phyloP scores from a whole-genome alignment of 805 yeast genomes.

The Jamesozyma spencerorum region DNA sequence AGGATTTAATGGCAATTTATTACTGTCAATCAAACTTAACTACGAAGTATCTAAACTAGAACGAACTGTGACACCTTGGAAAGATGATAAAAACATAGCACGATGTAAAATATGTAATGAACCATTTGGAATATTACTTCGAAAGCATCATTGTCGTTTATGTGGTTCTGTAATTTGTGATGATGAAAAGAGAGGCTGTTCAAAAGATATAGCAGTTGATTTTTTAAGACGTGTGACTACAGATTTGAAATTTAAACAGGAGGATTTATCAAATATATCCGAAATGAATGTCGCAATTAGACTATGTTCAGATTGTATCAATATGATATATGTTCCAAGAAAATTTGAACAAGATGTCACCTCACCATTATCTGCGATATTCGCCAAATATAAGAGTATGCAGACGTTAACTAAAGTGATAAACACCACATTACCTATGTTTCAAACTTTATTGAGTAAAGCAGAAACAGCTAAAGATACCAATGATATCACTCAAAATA shows the following conservation, averaged over 20 bases:
- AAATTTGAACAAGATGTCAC: constrained; percentile 37
- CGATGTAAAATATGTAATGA: constrained; percentile 58
- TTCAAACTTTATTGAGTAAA: constrained; percentile 32
- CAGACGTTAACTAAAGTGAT: constrained; percentile 33
- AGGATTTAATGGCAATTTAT: constrained; percentile 16
- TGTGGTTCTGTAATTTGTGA: constrained; percentile 84
- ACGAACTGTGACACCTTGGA: constrained; percentile 55
- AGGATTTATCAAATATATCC: constrained; percentile 12
- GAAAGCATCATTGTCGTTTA: constrained; percentile 87
- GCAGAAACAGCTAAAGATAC: constrained; percentile 27
- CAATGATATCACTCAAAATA: constrained; percentile 15
- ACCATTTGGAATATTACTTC: constrained; percentile 43
- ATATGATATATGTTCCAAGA: constrained; percentile 47
- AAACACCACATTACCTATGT: constrained; percentile 33
- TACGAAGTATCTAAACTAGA: constrained; percentile 35
- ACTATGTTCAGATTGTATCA: constrained; percentile 63
- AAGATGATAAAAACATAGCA: constrained; percentile 37
- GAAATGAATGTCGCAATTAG: constrained; percentile 35
- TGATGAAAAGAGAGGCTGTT: constrained; percentile 51
- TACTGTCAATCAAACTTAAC: constrained; percentile 19
- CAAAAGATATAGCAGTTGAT: constrained; percentile 55
- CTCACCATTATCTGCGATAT: constrained; percentile 29
- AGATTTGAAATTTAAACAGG: constrained; percentile 19
- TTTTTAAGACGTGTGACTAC: constrained; percentile 18
- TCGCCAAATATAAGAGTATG: constrained; percentile 36